These are phyloP conservation scores for Trichoderma cornu-damae DNA, from an alignment of 2,329 filamentous ascomycete species.

Conservation along the genomic window DNA sequence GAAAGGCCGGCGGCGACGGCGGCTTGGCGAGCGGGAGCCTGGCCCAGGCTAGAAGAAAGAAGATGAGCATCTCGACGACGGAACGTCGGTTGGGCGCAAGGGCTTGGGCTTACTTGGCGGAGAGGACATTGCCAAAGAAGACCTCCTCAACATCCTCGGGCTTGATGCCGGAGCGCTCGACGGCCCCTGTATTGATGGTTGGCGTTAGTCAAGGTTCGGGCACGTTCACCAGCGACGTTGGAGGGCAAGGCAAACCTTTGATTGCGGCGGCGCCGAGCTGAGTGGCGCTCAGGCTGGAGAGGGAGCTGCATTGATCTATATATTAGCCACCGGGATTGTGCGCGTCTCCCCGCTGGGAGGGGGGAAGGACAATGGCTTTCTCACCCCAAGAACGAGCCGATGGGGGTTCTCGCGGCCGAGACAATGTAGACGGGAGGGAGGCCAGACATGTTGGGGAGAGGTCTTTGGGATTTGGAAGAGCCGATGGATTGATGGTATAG, in stretches of 20 bases:
- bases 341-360: background rate
- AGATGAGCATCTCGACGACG: background rate
- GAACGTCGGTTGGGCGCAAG: background rate
- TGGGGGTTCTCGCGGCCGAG: constrained; percentile 81
- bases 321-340: too few species aligned
- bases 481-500: constrained; percentile 17
- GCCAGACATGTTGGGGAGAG: constrained; percentile 59
- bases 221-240: background rate
- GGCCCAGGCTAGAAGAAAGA: constrained; percentile 66
- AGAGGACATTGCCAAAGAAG: constrained; percentile 97
- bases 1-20: constrained; percentile 82
- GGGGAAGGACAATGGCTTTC: constrained; percentile 13
- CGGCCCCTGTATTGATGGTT: constrained; percentile 50
- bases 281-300: constrained; percentile 78
- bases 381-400: constrained; percentile 92
- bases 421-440: constrained; percentile 93
- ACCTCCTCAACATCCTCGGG: constrained; percentile 89
- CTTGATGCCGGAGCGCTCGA: constrained; percentile 84
- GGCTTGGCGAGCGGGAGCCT: constrained; percentile 93
- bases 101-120: constrained; percentile 66
- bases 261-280: constrained; percentile 89
- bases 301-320: constrained; percentile 64
- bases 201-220: constrained; percentile 19
- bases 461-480: background rate
- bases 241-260: constrained; percentile 60